These are phyloP conservation scores for Lipomyces oligophaga DNA, from an alignment of 805 yeast genomes.

Conservation along the genomic window DNA sequence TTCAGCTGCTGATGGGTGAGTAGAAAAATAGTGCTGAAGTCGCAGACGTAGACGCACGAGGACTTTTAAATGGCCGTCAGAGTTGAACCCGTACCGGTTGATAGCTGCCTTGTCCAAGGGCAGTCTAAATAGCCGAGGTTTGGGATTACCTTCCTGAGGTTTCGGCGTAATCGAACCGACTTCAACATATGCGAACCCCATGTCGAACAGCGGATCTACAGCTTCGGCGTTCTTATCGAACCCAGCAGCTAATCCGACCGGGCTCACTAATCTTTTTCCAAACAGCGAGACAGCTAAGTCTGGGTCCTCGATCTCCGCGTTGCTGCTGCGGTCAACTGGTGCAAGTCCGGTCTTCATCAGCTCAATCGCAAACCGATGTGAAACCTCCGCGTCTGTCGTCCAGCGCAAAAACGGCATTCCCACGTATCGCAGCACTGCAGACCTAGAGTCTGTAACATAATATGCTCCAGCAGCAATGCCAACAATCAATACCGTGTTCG, in stretches of 20 bases:
- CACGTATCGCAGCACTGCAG: constrained; percentile 76
- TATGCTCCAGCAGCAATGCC: constrained; percentile 42
- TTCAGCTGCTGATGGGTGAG: constrained; percentile 7
- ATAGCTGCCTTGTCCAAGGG: constrained; percentile 85
- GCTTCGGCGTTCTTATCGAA: constrained; percentile 92
- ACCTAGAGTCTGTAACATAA: constrained; percentile 69
- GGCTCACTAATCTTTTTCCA: constrained; percentile 61
- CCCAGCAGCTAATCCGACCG: constrained; percentile 94
- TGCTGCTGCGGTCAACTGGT: constrained; percentile 48
- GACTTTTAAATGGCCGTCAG: constrained; percentile 78
- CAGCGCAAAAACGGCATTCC: constrained; percentile 72
- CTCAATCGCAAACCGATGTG: constrained; percentile 73
- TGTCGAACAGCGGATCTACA: constrained; percentile 68
- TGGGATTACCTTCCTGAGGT: constrained; percentile 94
- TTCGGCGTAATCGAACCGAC: constrained; percentile 89
- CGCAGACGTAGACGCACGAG: constrained; percentile 64
- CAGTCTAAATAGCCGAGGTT: constrained; percentile 84
- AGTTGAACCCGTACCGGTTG: constrained; percentile 92
- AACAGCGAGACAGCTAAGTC: constrained; percentile 47
- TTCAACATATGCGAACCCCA: constrained; percentile 88
- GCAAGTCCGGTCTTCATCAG: constrained; percentile 63
- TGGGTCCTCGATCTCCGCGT: constrained; percentile 47
- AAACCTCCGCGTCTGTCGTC: constrained; percentile 75
- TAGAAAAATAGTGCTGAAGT: constrained; percentile 36
- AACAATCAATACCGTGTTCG: constrained; percentile 16